Evolutionary conservation across 495 filamentous ascomycete species (phyloP).

Genomic region (Lineolata rhizophorae): DNA sequence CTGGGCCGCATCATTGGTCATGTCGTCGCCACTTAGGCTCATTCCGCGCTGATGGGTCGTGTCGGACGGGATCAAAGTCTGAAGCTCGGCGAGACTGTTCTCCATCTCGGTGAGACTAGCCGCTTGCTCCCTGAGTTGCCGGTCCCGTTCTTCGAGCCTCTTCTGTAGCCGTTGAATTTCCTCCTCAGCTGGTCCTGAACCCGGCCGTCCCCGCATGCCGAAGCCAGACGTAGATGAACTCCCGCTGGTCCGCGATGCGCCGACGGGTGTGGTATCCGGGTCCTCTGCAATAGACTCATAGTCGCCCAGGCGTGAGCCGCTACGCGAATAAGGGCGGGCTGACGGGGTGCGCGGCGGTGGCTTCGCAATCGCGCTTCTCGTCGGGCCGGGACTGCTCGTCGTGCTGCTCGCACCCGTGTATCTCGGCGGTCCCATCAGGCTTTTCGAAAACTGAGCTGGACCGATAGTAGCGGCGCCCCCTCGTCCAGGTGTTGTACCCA

Average conservation of each 20-base stretch:
- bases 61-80: conserved; percentile 29
- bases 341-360: conserved; percentile 10
- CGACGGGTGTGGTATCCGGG: conserved; percentile 33
- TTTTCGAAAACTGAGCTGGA: conserved; percentile 24
- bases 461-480: conserved; percentile 28
- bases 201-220: conserved; percentile 24
- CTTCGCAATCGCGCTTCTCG: conserved; percentile 28
- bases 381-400: conserved; percentile 48
- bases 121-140: conserved; percentile 71
- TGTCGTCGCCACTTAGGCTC: conserved; percentile 25
- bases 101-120: conserved; percentile 69
- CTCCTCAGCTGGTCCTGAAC: conserved; percentile 31
- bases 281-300: conserved; percentile 17
- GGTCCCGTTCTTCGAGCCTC: conserved; percentile 66
- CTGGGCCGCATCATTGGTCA: conserved; percentile 55
- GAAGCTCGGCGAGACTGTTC: conserved; percentile 49
- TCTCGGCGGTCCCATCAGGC: conserved; percentile 20
- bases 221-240: conserved; percentile 17
- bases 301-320: conserved; percentile 16
- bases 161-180: conserved; percentile 42
- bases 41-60: background rate
- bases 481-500: conserved; percentile 29
- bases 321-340: conserved; percentile 19
- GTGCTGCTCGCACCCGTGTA: no score
- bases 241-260: conserved; percentile 26